Base-by-base conservation (phyloP, 257 asterid species). In the Catharanthus roseus region DNA sequence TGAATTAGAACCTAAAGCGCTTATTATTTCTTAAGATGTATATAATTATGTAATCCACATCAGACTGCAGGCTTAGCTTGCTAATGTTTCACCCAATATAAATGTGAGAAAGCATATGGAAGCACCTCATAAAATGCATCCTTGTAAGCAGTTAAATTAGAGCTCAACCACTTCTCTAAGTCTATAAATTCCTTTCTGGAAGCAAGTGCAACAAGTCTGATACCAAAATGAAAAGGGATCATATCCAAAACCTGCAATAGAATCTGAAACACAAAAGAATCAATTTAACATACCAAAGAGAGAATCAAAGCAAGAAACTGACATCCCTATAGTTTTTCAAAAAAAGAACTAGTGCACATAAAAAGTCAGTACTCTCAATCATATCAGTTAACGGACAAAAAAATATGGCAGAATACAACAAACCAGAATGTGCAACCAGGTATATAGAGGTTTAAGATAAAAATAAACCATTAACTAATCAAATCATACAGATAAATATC, bases 141-240 rank as follows among this genome's bases (percentile, higher is more conserved):
- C 80, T 83, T 89, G 72, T 75, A 81, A 60, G 86, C 74, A 51
- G 68, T 76, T 69, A 95, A 79, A 72, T 83, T 87, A 71, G 81
- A 71, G 79, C 67, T 81, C 86, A 95, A 78, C 97, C 97, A 95
- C 75, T 79, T 84, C 82, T 95, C 99, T 74, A 91, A 85, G 84
- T 95, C 98, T 79, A 90, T 45, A 55, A 85, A 76, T 61, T 87
- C 97, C 83, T 85, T 91, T 77, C 77, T 86, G 56, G 90, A 91
- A 82, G 98, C 93, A 88, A 91, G 77, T 33, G 86, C 92, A 88
- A 90, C 95, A 72, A 95, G 84, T 74, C 92, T 90, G 75, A 91
- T 79, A 74, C 90, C 90, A 72, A 89, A 84, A 82, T 74, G 74
- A 53, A 78, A 83, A n/a, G 99, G 99, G 69, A 85, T 62, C 88